Percentiles rank a stretch among this genome's conserved stretches.
Conservation (phyloP, 352 stramenopile species). For the Globisporangium canariense region DNA sequence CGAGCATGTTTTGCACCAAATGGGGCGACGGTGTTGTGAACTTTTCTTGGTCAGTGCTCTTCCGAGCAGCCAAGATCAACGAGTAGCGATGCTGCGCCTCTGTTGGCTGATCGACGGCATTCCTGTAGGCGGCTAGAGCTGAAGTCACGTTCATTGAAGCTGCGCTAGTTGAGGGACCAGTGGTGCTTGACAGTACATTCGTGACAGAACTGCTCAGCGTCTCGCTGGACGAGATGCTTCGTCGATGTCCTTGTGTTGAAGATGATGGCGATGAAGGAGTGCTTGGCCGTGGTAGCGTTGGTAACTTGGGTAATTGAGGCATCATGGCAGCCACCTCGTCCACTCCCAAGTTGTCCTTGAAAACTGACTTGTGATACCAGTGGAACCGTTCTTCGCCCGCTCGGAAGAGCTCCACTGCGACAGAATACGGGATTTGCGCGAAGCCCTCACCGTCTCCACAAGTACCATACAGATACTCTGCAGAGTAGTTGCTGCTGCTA, state of each 20-base stretch:
- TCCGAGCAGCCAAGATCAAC: constrained; percentile 22
- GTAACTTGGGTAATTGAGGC: background rate
- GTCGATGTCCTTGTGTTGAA: background rate
- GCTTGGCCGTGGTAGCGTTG: background rate
- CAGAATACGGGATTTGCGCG: constrained; percentile 24
- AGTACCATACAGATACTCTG: constrained; percentile 40
- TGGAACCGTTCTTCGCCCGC: constrained; percentile 58
- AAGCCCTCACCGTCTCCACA: constrained; percentile 43
- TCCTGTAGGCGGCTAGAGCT: background rate
- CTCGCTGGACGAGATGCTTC: background rate
- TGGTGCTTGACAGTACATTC: background rate
- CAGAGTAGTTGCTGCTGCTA: background rate
- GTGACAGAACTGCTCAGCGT: background rate
- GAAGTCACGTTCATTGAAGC: background rate
- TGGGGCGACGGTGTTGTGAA: constrained; percentile 27
- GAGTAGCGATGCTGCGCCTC: constrained; percentile 19
- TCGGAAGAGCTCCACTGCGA: constrained; percentile 37
- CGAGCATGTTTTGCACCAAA: constrained; percentile 44
- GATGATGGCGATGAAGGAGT: background rate
- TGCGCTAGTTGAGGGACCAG: background rate
- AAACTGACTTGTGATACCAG: constrained; percentile 45
- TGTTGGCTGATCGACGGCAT: background rate
- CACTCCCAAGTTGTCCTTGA: constrained; percentile 19
- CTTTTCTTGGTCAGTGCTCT: constrained; percentile 26
- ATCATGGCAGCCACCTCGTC: background rate